A percentile compares a stretch with the other conserved stretches of the same genome.
These are phyloP conservation scores for Hemisphaericaspora lyxosophila DNA, from an alignment of 1,139 yeast genomes.

Conservation along the genomic window DNA sequence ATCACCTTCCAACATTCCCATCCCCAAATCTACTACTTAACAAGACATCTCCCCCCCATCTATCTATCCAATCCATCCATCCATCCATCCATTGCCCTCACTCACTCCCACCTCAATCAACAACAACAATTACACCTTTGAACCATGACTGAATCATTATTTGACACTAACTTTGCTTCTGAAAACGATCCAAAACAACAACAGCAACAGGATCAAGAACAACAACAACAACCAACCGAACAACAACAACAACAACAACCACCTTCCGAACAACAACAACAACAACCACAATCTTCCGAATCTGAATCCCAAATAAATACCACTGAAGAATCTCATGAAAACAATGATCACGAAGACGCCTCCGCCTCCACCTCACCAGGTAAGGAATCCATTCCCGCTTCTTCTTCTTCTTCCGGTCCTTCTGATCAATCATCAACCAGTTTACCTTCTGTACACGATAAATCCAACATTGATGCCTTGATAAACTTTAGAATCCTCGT, in stretches of 20 bases:
- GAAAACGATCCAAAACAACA: slow-evolving; percentile 15
- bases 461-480: slow-evolving; percentile 35
- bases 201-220: slow-evolving; percentile 1
- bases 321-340: not conserved
- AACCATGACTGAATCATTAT: slow-evolving; percentile 42
- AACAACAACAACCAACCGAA: slow-evolving; percentile 1
- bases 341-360: not conserved
- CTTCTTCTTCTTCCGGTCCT: slow-evolving; percentile 4
- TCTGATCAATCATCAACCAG: slow-evolving; percentile 18
- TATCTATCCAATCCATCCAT: too few species aligned
- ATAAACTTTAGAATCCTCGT: slow-evolving; percentile 69
- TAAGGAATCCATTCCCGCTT: slow-evolving; percentile 1
- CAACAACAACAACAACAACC: slow-evolving; percentile 7
- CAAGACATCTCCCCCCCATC: too few species aligned
- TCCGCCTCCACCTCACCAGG: not conserved
- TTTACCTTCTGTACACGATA: slow-evolving; percentile 32
- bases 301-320: slow-evolving; percentile 1
- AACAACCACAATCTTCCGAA: not conserved
- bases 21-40: too few species aligned
- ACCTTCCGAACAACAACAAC: not conserved
- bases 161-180: slow-evolving; percentile 37
- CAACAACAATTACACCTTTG: not conserved
- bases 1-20: too few species aligned
- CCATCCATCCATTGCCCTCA: not conserved
- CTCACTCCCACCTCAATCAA: not conserved